Percentiles rank a stretch among this genome's conserved stretches.
These are phyloP conservation scores for Acmispon strigosus DNA, from an alignment of 306 rosid species.

Conservation along the genomic window DNA sequence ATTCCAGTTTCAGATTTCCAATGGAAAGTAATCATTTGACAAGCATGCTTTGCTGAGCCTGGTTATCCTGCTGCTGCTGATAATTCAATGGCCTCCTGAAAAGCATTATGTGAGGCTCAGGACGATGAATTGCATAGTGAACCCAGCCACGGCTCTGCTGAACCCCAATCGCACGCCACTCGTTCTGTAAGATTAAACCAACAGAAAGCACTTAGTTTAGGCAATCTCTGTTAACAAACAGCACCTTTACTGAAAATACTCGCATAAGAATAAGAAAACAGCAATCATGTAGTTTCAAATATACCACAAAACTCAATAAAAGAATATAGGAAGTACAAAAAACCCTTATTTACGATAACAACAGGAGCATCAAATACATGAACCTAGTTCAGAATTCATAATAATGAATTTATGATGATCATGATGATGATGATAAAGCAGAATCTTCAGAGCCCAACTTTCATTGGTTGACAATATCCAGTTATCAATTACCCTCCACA, in stretches of 20 bases:
- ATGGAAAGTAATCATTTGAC: constrained; percentile 37
- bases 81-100: constrained; percentile 91
- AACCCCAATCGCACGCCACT: constrained; percentile 93
- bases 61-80: constrained; percentile 86
- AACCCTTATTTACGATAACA: not conserved
- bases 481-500: not conserved
- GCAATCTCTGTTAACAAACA: not conserved
- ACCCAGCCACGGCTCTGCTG: constrained; percentile 99
- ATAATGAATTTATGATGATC: too few relatives aligned
- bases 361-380: not conserved
- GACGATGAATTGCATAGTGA: constrained; percentile 89
- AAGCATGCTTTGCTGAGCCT: constrained; percentile 55
- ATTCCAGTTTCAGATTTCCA: constrained; percentile 19
- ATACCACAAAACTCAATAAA: not conserved
- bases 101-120: constrained; percentile 96
- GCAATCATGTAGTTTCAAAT: not conserved
- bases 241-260: not conserved
- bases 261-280: not conserved
- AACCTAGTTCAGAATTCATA: not conserved
- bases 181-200: constrained; percentile 41
- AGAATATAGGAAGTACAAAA: not conserved
- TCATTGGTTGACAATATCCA: not conserved
- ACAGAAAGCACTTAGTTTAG: not conserved
- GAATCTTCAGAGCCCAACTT: not conserved
- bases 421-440: not conserved